A percentile compares a stretch with the other conserved stretches of the same genome.
These are phyloP conservation scores for Globisporangium carolinianum DNA, from an alignment of 352 stramenopile genomes.

Conservation along the genomic window DNA sequence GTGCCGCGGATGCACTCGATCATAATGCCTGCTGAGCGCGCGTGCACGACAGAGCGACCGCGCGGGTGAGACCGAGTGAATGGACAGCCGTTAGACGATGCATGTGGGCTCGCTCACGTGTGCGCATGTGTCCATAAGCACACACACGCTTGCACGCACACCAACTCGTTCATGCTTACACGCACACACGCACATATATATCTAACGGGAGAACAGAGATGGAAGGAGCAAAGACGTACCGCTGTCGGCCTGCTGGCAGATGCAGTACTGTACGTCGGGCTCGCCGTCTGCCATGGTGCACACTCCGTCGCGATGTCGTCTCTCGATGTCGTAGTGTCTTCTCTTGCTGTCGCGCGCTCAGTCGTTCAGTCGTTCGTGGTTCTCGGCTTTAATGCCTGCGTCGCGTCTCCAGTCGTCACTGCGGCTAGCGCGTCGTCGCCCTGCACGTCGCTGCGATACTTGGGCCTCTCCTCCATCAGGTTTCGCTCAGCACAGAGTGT, in stretches of 20 bases:
- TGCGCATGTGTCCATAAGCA: not conserved
- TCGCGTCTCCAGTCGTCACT: constrained; percentile 3
- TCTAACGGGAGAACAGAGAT: no score
- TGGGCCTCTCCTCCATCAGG: not conserved
- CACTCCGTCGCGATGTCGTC: not conserved
- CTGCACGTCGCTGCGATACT: not conserved
- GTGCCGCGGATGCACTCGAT: constrained; percentile 89
- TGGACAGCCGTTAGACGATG: not conserved
- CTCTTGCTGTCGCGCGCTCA: constrained; percentile 3
- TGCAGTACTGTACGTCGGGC: constrained; percentile 63
- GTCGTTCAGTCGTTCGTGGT: not conserved
- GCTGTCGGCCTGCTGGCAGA: constrained; percentile 77
- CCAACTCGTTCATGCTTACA: not conserved
- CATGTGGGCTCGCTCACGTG: not conserved
- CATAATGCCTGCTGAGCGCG: constrained; percentile 76
- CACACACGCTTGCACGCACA: not conserved
- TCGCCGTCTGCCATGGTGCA: constrained; percentile 27
- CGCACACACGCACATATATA: constrained; percentile 1
- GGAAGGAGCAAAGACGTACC: constrained; percentile 23
- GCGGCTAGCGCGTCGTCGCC: not conserved
- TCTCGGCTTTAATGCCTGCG: constrained; percentile 1
- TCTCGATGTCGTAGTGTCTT: constrained; percentile 1
- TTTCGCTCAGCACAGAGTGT: not conserved
- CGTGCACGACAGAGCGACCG: not conserved
- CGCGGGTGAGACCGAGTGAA: not conserved